Evolutionary conservation across 257 asterid species (phyloP).

Genomic region (Sherardia arvensis): DNA sequence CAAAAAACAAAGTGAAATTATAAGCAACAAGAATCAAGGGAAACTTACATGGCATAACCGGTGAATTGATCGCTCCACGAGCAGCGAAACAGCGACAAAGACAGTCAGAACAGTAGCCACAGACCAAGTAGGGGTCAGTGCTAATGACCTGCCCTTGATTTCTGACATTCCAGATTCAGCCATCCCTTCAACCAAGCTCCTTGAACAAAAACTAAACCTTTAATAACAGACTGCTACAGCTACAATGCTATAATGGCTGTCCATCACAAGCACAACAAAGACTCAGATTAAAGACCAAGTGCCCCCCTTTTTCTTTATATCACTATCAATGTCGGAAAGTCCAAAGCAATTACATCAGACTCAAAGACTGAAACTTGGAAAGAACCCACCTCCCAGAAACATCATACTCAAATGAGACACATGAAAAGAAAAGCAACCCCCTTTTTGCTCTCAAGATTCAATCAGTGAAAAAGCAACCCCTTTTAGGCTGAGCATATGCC

Average conservation of each 20-base stretch:
- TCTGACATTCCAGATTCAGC: slow-evolving; percentile 28
- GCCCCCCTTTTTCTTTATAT: neutral
- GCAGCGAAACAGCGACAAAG: slow-evolving; percentile 84
- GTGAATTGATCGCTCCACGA: slow-evolving; percentile 92
- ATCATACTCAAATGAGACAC: neutral
- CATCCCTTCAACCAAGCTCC: slow-evolving; percentile 14
- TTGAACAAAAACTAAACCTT: slow-evolving; percentile 3
- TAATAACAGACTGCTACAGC: neutral
- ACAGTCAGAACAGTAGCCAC: slow-evolving; percentile 84
- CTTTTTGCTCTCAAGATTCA: neutral
- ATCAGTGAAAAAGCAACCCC: neutral
- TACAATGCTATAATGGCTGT: neutral
- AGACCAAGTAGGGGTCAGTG: slow-evolving; percentile 97
- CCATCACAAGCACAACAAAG: slow-evolving; percentile 9
- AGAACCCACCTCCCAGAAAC: slow-evolving; percentile 1
- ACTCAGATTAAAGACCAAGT: slow-evolving; percentile 10
- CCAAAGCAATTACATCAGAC: slow-evolving; percentile 3
- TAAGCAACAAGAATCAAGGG: neutral
- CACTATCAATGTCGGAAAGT: slow-evolving; percentile 2
- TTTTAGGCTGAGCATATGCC: neutral
- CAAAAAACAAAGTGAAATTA: neutral
- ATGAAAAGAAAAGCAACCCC: neutral
- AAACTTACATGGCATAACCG: slow-evolving; percentile 64
- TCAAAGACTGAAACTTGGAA: neutral
- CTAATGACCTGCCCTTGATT: slow-evolving; percentile 64